Percentiles rank a stretch among this genome's conserved stretches.
These are phyloP conservation scores for Fusarium heterosporum DNA, from an alignment of 2,329 filamentous ascomycete species.

Conservation along the genomic window DNA sequence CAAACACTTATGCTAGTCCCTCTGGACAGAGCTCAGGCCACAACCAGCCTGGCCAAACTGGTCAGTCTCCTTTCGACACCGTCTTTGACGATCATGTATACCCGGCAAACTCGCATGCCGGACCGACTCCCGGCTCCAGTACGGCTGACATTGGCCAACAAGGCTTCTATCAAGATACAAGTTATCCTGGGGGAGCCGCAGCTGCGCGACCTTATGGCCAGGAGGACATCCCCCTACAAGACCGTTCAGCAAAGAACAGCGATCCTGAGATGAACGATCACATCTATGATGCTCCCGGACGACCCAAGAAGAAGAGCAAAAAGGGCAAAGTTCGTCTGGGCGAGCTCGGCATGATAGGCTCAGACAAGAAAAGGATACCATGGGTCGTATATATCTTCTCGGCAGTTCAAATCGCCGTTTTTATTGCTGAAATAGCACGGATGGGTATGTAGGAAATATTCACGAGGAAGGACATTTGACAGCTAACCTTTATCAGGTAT, in stretches of 20 bases:
- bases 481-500: conserved; percentile 63
- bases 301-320: conserved; percentile 50
- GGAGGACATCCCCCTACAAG: conserved; percentile 69
- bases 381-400: conserved; percentile 88
- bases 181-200: conserved; percentile 64
- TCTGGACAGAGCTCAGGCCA: conserved; percentile 42
- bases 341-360: conserved; percentile 69
- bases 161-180: conserved; percentile 64
- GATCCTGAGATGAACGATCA: conserved; percentile 65
- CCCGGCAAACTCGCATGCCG: conserved; percentile 63
- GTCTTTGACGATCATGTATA: conserved; percentile 77
- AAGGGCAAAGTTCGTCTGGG: conserved; percentile 65
- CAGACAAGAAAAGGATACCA: conserved; percentile 70
- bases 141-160: conserved; percentile 55
- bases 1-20: conserved; percentile 43
- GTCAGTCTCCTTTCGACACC: conserved; percentile 69
- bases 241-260: conserved; percentile 58
- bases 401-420: conserved; percentile 81
- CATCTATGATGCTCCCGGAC: conserved; percentile 67
- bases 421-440: conserved; percentile 87
- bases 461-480: background rate
- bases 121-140: conserved; percentile 50
- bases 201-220: conserved; percentile 55
- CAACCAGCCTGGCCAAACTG: conserved; percentile 51
- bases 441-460: conserved; percentile 70